A percentile compares a stretch with the other conserved stretches of the same genome.
Evolutionary conservation across 257 asterid species (phyloP).

Genomic region (Solanum virginianum): DNA sequence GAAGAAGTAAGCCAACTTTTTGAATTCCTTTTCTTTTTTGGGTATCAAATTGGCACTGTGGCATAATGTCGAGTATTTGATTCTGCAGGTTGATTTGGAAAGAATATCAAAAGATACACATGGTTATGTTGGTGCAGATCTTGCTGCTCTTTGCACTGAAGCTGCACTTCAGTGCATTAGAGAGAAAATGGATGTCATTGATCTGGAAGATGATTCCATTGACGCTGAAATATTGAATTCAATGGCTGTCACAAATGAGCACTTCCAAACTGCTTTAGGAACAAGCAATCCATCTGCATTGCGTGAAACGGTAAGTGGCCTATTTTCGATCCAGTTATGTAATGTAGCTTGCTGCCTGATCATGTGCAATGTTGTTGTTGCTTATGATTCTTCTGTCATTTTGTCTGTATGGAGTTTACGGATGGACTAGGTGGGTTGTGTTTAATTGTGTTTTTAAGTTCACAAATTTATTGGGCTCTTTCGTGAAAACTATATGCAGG

Average conservation of each 20-base stretch:
- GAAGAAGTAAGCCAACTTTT: constrained; percentile 28
- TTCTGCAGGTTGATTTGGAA: constrained; percentile 43
- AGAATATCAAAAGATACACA: constrained; percentile 39
- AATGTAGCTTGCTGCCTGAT: background rate
- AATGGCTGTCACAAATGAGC: constrained; percentile 49
- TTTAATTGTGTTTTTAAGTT: background rate
- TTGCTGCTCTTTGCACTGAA: constrained; percentile 57
- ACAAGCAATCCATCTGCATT: constrained; percentile 54
- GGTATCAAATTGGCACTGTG: background rate
- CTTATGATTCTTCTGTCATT: background rate
- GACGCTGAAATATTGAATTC: constrained; percentile 54
- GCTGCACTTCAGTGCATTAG: constrained; percentile 57
- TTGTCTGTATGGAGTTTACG: background rate
- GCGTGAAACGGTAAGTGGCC: constrained; percentile 37
- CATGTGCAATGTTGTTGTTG: background rate
- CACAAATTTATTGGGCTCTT: background rate
- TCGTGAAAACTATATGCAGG: constrained; percentile 6
- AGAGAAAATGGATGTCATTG: constrained; percentile 58
- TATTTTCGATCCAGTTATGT: background rate
- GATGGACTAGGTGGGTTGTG: background rate
- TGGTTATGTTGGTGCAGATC: constrained; percentile 52
- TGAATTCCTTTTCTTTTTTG: background rate
- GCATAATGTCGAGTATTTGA: background rate
- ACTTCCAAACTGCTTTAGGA: constrained; percentile 48
- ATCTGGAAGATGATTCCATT: constrained; percentile 44